phyloP scores from a whole-genome alignment of 176 grass and related monocot species.

The Aegilops sharonensis region DNA sequence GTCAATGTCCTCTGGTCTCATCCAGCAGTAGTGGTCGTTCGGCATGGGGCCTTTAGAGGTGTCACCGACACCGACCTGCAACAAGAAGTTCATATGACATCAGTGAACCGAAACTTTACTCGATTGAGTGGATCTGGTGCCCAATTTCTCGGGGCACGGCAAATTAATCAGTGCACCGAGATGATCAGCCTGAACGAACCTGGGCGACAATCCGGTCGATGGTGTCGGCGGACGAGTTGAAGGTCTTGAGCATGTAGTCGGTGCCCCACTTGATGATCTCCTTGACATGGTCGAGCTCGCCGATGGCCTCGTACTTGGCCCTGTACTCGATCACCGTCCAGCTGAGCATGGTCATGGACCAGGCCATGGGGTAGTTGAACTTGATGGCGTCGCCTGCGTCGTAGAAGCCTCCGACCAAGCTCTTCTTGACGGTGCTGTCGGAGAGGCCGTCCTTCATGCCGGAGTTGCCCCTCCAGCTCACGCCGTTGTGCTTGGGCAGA shows the following conservation, averaged over 20 bases:
- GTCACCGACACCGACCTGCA: constrained; percentile 77
- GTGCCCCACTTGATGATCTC: constrained; percentile 86
- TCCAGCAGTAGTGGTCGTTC: constrained; percentile 96
- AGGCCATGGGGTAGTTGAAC: constrained; percentile 96
- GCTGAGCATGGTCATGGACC: constrained; percentile 96
- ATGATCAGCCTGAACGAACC: constrained; percentile 34
- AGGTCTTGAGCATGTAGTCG: constrained; percentile 88
- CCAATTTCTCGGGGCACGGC: neutral
- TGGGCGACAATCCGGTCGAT: constrained; percentile 70
- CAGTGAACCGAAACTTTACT: neutral
- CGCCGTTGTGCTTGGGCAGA: constrained; percentile 79
- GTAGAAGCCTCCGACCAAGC: constrained; percentile 82
- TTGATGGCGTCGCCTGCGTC: constrained; percentile 93
- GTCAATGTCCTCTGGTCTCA: constrained; percentile 80
- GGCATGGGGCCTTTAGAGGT: constrained; percentile 68
- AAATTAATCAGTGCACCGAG: neutral
- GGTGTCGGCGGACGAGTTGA: constrained; percentile 84
- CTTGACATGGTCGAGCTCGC: constrained; percentile 78
- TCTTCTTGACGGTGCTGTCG: constrained; percentile 53
- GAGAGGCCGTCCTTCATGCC: constrained; percentile 87
- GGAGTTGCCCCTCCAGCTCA: constrained; percentile 87
- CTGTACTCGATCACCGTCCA: constrained; percentile 94
- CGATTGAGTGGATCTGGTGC: constrained; percentile 13
- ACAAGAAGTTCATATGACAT: constrained; percentile 23
- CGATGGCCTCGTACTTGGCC: constrained; percentile 76